Evolutionary conservation across 1,284 basidiomycete genomes (phyloP), one percentile per base, ranked within the genome.

Genomic region (Boletellus sp.): DNA sequence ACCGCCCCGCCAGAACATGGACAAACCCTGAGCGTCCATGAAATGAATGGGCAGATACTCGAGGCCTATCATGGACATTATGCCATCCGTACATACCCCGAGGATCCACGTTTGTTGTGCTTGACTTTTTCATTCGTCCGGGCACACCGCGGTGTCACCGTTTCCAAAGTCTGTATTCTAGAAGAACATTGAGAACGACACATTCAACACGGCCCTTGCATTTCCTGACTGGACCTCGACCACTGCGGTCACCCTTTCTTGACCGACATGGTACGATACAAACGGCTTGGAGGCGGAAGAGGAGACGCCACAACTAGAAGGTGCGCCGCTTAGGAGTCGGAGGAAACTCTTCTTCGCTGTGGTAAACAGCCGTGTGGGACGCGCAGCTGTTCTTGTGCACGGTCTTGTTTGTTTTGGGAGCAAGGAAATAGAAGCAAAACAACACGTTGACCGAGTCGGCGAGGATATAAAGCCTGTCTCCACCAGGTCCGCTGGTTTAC

Each of bases 381-480:
- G 49, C 49, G 8, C 38, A 21, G 12, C 11, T 8, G 26, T 22
- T 40, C 16, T 18, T 3, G 12, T 5, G 45, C 21, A 6, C 19
- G 13, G 45, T 38, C 49, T n/a, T 37, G 40, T 39, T 44, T 35
- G 45, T 21, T 28, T 33, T n/a, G 24, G 40, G 21, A 30, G 3
- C 30, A 8, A 32, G 12, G 30, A 13, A 32, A 32, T 32, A 7
- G 28, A 19, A 19, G 30, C 4, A 38, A 35, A 30, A 16, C 19
- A 11, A 26, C 13, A 44, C 54, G 52, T 48, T 22, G 54, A 52
- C 49, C 48, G 32, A 40, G 41, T 48, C 48, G 35, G 10, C n/a
- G 51, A 56, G 40, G 33, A 26, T 57, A 57, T 58, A 57, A 44
- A 58, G 33, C 21, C 24, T 18, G 26, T 1, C 6, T n/a, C 33